phyloP scores from a whole-genome alignment of 768 basidiomycete species.

The Phylloporus sp. region DNA sequence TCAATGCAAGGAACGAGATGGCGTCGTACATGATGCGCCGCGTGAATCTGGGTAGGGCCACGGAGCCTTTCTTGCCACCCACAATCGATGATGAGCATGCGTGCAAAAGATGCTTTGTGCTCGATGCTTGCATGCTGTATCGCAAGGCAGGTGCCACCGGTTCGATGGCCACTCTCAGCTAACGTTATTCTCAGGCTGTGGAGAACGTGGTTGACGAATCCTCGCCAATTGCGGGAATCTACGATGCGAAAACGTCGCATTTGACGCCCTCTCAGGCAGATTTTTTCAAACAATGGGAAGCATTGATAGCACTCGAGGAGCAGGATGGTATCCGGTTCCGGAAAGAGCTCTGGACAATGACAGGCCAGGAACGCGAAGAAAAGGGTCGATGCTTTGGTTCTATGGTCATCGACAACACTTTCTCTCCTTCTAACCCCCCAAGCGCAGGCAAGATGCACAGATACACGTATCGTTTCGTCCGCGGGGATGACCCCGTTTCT shows the following conservation, averaged over 20 bases:
- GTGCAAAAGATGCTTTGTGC: conserved; percentile 77
- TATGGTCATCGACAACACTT: conserved; percentile 64
- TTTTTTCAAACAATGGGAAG: conserved; percentile 93
- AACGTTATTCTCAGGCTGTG: conserved; percentile 48
- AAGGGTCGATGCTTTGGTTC: conserved; percentile 80
- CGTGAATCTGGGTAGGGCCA: conserved; percentile 20
- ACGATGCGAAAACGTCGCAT: conserved; percentile 76
- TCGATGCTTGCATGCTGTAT: conserved; percentile 93
- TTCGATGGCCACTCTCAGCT: not conserved
- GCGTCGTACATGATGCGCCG: conserved; percentile 71
- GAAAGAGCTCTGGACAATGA: conserved; percentile 93
- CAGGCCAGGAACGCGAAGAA: conserved; percentile 71
- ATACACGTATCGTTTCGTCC: conserved; percentile 72
- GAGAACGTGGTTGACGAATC: conserved; percentile 55
- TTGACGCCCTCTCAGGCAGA: conserved; percentile 59
- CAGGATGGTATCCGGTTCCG: conserved; percentile 79
- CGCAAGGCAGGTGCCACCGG: conserved; percentile 55
- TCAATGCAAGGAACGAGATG: conserved; percentile 82
- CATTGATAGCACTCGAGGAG: conserved; percentile 80
- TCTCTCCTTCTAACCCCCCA: conserved; percentile 19
- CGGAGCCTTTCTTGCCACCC: conserved; percentile 71
- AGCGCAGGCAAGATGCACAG: conserved; percentile 62
- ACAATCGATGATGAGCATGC: conserved; percentile 78
- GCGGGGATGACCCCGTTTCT: conserved; percentile 22
- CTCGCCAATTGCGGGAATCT: conserved; percentile 63